Evolutionary conservation across 768 basidiomycete genomes (phyloP).

Genomic region (Agaricus subrufescens): DNA sequence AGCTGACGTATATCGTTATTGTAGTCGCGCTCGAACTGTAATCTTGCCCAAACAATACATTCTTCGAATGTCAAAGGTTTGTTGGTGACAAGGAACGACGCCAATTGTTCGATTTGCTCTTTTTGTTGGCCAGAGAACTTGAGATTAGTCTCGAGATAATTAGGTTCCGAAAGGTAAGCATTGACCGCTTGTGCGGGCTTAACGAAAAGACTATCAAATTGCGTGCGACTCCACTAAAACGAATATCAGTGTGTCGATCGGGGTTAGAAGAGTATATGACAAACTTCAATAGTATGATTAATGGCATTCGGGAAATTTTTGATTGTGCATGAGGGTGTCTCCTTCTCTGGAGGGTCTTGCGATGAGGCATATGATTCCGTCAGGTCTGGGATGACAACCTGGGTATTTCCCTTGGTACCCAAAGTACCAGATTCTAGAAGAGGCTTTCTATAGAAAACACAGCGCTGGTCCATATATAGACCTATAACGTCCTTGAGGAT

Average conservation of each 20-base stretch:
- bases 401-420: conserved; percentile 96
- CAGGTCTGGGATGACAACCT: conserved; percentile 89
- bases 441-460: conserved; percentile 94
- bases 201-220: conserved; percentile 90
- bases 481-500: conserved; percentile 37
- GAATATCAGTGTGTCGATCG: background rate
- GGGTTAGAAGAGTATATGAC: conserved; percentile 14
- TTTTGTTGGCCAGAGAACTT: conserved; percentile 91
- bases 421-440: conserved; percentile 96
- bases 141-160: conserved; percentile 86
- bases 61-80: conserved; percentile 96
- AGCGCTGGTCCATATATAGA: conserved; percentile 97
- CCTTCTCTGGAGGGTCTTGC: conserved; percentile 98
- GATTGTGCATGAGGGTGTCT: conserved; percentile 93
- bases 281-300: conserved; percentile 93
- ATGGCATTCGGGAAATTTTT: conserved; percentile 99
- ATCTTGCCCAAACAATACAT: conserved; percentile 94
- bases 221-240: conserved; percentile 83
- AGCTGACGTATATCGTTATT: conserved; percentile 92
- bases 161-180: conserved; percentile 93
- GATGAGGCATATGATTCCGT: conserved; percentile 98
- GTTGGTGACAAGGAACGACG: conserved; percentile 84
- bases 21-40: conserved; percentile 93
- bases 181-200: conserved; percentile 94
- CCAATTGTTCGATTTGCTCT: conserved; percentile 84